A percentile compares a stretch with the other conserved stretches of the same genome.
These are phyloP conservation scores for Dryas drummondii DNA, from an alignment of 306 rosid genomes.

Conservation along the genomic window DNA sequence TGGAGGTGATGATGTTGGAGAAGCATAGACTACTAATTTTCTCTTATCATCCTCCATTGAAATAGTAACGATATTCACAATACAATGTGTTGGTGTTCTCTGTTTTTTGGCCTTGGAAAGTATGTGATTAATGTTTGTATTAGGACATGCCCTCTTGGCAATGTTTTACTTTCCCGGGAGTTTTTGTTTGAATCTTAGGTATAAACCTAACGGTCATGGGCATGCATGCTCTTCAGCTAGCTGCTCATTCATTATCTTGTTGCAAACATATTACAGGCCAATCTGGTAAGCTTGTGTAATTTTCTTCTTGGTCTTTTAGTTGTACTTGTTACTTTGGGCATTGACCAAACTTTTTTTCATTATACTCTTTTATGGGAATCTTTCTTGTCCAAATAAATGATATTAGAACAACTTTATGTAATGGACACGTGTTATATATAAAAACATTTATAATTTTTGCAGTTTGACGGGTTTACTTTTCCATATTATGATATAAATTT, in stretches of 20 bases:
- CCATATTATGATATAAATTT: too few relatives aligned
- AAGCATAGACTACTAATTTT: slow-evolving; percentile 19
- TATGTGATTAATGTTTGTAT: slow-evolving; percentile 7
- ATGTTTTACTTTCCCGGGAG: slow-evolving; percentile 31
- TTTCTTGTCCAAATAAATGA: too few relatives aligned
- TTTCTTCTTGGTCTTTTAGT: not conserved
- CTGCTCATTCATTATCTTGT: not conserved
- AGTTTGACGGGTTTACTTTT: too few relatives aligned
- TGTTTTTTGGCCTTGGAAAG: slow-evolving; percentile 5
- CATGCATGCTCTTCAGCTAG: not conserved
- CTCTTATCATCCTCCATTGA: slow-evolving; percentile 30
- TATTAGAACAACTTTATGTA: too few relatives aligned
- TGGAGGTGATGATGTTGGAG: slow-evolving; percentile 76
- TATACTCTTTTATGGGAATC: too few relatives aligned
- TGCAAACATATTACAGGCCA: not conserved
- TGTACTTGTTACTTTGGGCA: not conserved
- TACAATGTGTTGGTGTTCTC: slow-evolving; percentile 10
- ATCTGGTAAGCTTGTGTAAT: not conserved
- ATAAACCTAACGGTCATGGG: slow-evolving; percentile 56
- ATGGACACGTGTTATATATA: too few relatives aligned
- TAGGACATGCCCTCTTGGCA: not conserved
- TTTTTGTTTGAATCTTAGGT: slow-evolving; percentile 33
- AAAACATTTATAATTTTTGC: too few relatives aligned
- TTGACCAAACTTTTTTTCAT: too few relatives aligned
- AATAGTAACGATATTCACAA: slow-evolving; percentile 2